Evolutionary conservation across 352 stramenopile species (phyloP).

Genomic region (Aphanomyces astaci): DNA sequence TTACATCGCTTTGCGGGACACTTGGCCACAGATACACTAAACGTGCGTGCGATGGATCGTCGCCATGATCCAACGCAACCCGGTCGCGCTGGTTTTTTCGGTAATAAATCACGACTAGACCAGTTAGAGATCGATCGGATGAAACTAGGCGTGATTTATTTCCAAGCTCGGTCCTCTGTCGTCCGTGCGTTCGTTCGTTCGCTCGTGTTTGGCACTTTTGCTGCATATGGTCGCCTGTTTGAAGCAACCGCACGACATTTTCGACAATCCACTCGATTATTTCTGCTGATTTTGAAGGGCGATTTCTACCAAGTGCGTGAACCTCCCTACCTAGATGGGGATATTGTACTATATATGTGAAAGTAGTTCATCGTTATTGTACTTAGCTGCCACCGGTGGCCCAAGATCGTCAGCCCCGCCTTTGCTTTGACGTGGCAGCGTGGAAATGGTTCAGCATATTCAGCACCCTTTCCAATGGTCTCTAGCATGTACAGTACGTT

Average conservation of each 20-base stretch:
- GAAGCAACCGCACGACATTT: slow-evolving; percentile 69
- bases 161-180: no score
- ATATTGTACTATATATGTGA: background rate
- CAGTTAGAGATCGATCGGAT: no score
- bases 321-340: no score
- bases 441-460: slow-evolving; percentile 30
- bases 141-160: no score
- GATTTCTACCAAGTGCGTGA: slow-evolving; percentile 85
- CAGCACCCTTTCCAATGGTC: no score
- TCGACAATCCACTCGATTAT: slow-evolving; percentile 55
- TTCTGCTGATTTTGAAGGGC: slow-evolving; percentile 91
- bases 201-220: background rate
- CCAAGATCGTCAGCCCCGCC: slow-evolving; percentile 24
- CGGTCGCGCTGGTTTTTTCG: slow-evolving; percentile 41
- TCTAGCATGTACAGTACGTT: no score
- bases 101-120: background rate
- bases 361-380: background rate
- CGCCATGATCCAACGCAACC: slow-evolving; percentile 43
- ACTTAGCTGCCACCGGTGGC: slow-evolving; percentile 89
- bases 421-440: slow-evolving; percentile 63
- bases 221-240: slow-evolving; percentile 69
- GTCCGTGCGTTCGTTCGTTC: no score
- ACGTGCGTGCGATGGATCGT: slow-evolving; percentile 29
- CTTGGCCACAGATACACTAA: slow-evolving; percentile 27
- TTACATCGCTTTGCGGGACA: slow-evolving; percentile 89